Base-by-base conservation (phyloP, 441 rosid genomes). In the Erodium texanum region DNA sequence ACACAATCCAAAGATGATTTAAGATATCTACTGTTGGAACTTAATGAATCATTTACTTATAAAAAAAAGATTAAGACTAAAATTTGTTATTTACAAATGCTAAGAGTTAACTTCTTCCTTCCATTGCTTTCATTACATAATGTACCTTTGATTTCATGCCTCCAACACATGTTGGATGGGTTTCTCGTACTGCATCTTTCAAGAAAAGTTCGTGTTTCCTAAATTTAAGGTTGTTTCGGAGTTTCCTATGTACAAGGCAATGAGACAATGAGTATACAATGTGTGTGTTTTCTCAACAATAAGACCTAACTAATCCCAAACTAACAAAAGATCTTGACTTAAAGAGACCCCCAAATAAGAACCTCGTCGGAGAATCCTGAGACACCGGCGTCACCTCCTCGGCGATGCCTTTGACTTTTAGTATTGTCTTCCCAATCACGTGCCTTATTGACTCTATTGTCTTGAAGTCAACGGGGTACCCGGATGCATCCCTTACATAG, bases 341-440 rank as follows among this genome's bases (percentile, higher is more conserved):
- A 41, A 48, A 72, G 66, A 72, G 66, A 14, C 75, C 75, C 16
- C 75, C 70, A 23, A 72, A 72, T 59, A 72, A 48, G 66, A 45
- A 66, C 62, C 75, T 54, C 70, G 11, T 65, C 48, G 48, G 48
- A 41, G 48, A 41, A 10, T 38, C 45, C 7, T 27, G 29, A 27
- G 29, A 27, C 29, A 27, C 29, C 29, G 45, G 45, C 45, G 65
- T 23, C 70, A 54, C 73, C 69, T 68, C 0, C 70, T 24, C 29
- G 73, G 84, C 86, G 54, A 76, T 79, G 76, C 89, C 89, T 87
- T 87, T 90, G 34, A 90, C 88, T 59, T 85, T 79, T 41, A 88
- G 72, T 89, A 87, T 78, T 89, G 84, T 87, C 0, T 86, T 90
- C 20, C 94, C 97, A 3, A 93, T 90, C 79, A 87, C 88, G 73